Conservation (phyloP, 1,284 basidiomycete genomes). For the Ganoderma sp. region DNA sequence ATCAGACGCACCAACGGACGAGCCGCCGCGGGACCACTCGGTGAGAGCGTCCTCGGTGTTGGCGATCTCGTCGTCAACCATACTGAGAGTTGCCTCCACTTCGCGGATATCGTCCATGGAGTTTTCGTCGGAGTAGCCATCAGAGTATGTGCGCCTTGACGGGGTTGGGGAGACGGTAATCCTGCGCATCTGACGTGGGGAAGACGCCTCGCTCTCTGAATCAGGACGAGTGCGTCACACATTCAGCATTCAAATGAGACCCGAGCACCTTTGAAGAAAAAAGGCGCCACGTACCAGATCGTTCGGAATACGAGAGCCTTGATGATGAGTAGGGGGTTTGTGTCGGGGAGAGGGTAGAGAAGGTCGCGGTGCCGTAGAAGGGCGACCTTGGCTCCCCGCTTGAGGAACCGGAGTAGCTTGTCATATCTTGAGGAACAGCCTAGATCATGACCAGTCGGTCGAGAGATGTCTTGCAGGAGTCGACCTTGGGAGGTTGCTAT, state of each 20-base stretch:
- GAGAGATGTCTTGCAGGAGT: background rate
- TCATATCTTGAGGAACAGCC: slow-evolving; percentile 26
- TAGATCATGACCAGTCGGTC: slow-evolving; percentile 23
- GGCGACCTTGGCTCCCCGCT: slow-evolving; percentile 51
- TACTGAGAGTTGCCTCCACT: slow-evolving; percentile 69
- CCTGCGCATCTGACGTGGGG: slow-evolving; percentile 48
- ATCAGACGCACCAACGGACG: slow-evolving; percentile 30
- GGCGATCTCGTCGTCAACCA: slow-evolving; percentile 68
- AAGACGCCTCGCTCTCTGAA: slow-evolving; percentile 48
- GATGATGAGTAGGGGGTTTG: slow-evolving; percentile 52
- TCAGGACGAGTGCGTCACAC: slow-evolving; percentile 42
- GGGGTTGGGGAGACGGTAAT: slow-evolving; percentile 48
- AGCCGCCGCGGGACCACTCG: slow-evolving; percentile 54
- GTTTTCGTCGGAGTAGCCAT: slow-evolving; percentile 51
- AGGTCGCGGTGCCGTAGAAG: slow-evolving; percentile 56
- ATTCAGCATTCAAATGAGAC: too few relatives aligned
- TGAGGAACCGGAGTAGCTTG: slow-evolving; percentile 36
- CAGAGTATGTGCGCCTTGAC: slow-evolving; percentile 39
- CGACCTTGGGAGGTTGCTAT: slow-evolving; percentile 1
- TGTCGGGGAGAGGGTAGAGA: slow-evolving; percentile 51
- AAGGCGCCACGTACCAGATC: slow-evolving; percentile 19
- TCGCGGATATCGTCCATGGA: slow-evolving; percentile 56
- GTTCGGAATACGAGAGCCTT: slow-evolving; percentile 45
- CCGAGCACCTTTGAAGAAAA: background rate
- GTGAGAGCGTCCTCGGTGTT: slow-evolving; percentile 64